Percentiles rank a stretch among this genome's conserved stretches.
Conservation (phyloP, 2,329 filamentous ascomycete species). For the Xylaria digitata region DNA sequence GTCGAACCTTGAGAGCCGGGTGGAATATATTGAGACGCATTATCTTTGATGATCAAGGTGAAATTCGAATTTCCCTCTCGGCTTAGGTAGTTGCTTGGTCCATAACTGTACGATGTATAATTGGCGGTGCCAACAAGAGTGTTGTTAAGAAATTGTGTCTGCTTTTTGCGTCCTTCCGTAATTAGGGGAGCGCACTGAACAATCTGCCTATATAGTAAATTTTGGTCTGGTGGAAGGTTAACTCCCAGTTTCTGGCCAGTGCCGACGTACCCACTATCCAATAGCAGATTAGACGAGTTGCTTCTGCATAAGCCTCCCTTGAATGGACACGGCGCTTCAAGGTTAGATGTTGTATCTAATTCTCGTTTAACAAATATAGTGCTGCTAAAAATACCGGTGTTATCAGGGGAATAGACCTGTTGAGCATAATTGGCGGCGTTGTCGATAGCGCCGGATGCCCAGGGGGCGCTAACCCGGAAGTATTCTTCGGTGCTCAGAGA, state of each 20-base stretch:
- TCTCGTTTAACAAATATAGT: not conserved
- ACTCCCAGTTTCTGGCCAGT: slow-evolving; percentile 2
- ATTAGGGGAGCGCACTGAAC: slow-evolving; percentile 25
- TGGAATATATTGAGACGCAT: too few species aligned
- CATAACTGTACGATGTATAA: not conserved
- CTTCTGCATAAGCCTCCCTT: slow-evolving; percentile 1
- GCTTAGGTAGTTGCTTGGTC: too few species aligned
- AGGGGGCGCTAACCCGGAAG: not conserved
- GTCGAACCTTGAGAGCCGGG: too few species aligned
- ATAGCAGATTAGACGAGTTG: slow-evolving; percentile 3
- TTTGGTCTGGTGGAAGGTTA: slow-evolving; percentile 6
- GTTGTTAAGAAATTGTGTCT: not conserved
- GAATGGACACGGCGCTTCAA: slow-evolving; percentile 20
- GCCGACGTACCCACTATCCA: slow-evolving; percentile 20
- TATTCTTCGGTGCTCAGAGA: too few species aligned
- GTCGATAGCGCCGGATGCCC: not conserved
- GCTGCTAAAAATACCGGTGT: not conserved
- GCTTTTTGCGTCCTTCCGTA: slow-evolving; percentile 6
- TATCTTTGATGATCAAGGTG: too few species aligned
- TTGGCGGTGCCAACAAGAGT: too few species aligned
- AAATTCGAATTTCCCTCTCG: too few species aligned
- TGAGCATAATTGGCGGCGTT: slow-evolving; percentile 18
- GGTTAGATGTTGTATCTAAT: not conserved
- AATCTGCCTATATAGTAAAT: slow-evolving; percentile 1
- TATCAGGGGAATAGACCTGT: not conserved